Evolutionary conservation across 345 rosid genomes (phyloP).

Genomic region (Raphanus raphanistrum): DNA sequence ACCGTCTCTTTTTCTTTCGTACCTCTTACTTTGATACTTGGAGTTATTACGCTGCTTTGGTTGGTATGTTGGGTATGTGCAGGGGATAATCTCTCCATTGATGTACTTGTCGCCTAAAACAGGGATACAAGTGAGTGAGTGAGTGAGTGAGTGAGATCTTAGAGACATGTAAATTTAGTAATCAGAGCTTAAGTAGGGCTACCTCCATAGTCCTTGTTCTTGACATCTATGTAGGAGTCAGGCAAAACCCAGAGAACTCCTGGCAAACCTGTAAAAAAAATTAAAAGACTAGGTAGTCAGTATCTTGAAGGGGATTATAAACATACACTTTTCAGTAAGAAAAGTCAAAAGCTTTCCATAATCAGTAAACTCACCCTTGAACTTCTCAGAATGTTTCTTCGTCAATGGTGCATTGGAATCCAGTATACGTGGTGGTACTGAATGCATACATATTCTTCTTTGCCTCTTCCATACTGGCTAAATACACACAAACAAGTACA

Average conservation of each 20-base stretch:
- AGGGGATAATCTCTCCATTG: constrained; percentile 92
- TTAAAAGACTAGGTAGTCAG: background rate
- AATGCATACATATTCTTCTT: constrained; percentile 96
- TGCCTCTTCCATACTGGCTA: constrained; percentile 91
- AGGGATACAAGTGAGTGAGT: background rate
- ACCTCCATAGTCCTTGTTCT: background rate
- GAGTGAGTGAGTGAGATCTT: background rate
- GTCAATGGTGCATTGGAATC: constrained; percentile 85
- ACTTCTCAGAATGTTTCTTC: constrained; percentile 90
- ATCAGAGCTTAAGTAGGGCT: background rate
- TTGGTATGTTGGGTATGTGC: constrained; percentile 91
- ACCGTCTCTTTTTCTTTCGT: constrained; percentile 82
- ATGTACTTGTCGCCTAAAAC: constrained; percentile 79
- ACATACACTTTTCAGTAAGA: background rate
- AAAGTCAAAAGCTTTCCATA: background rate
- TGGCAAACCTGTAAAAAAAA: background rate
- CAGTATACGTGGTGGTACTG: constrained; percentile 91
- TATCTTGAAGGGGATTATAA: background rate
- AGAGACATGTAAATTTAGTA: background rate
- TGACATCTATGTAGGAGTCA: background rate
- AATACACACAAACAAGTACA: constrained; percentile 4
- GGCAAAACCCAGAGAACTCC: background rate
- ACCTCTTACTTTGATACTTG: constrained; percentile 62
- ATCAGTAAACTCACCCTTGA: constrained; percentile 57
- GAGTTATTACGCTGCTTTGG: constrained; percentile 70